Evolutionary conservation across 169 alveolate genomes (phyloP), one percentile per base, ranked within the genome.

Genomic region (Theileria equi): DNA sequence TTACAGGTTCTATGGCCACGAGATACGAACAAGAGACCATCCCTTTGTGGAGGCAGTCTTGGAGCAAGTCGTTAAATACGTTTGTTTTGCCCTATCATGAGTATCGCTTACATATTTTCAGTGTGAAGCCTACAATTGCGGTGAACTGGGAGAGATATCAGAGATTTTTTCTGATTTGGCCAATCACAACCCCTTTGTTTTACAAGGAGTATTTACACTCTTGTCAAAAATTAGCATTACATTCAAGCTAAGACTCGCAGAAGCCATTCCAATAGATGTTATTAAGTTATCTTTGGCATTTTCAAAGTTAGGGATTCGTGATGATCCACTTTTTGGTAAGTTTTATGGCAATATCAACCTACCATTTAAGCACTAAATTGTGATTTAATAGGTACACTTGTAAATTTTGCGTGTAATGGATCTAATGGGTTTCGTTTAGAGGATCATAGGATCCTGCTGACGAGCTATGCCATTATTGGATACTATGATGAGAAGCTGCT

Each of bases 161-260:
- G 79, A 74, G 65, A 26, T 43, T n/a, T 47, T 74, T 5, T 74
- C 71, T 40, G 50, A 57, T 17, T 64, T 74, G 29, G 41, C 53
- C 26, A 34, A 35, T 17, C 19, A 31, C 7, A 65, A 74, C 34
- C 48, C 13, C 10, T 32, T 1, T 25, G 26, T 73, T 28, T 1
- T 67, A 16, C 32, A 34, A 5, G 38, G 11, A 23, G 11, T 45
- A 0, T 25, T 61, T 10, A 5, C 19, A 21, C 53, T 74, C 48
- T 74, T 64, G 36, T 63, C 80, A 19, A 74, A 74, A 45, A 62
- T 74, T n/a, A 53, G 65, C 21, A 48, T 74, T 5, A 11, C 59
- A 35, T 74, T 74, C 21, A 62, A 74, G 35, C 26, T 74, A 34
- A 68, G 84, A 7, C 65, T 74, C 25, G 84, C 84, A 41, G 84